phyloP scores from a whole-genome alignment of 2,329 filamentous ascomycete genomes.

The Colletotrichum tofieldiae region DNA sequence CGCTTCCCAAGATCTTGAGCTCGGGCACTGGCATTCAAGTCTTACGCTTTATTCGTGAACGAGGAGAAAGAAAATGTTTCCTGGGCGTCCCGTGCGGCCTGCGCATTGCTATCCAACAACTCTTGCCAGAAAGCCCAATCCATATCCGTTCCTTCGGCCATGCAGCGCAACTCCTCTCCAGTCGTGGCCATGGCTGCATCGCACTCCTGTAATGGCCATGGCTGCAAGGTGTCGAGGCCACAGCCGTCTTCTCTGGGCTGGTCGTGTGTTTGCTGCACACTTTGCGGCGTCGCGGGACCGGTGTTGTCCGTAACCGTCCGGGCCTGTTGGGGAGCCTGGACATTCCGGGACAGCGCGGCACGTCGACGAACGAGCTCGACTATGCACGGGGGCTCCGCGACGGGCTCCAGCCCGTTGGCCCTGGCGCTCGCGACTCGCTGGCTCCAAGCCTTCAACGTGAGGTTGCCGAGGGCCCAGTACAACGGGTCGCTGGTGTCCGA shows the following conservation, averaged over 20 bases:
- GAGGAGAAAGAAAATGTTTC: neutral
- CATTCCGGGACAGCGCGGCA: neutral
- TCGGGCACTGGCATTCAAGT: neutral
- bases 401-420: neutral
- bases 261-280: too few species aligned
- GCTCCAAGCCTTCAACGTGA: slow-evolving; percentile 67
- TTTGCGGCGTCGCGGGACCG: neutral
- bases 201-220: too few species aligned
- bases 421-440: neutral
- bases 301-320: too few species aligned
- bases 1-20: too few species aligned
- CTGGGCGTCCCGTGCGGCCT: neutral
- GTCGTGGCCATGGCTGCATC: neutral
- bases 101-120: neutral
- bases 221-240: neutral
- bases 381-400: slow-evolving; percentile 5
- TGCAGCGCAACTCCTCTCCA: neutral
- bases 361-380: neutral
- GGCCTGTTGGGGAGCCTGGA: neutral
- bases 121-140: slow-evolving; percentile 27
- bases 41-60: neutral
- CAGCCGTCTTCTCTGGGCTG: too few species aligned
- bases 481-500: neutral
- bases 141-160: neutral
- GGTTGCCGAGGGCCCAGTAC: slow-evolving; percentile 58